These are phyloP conservation scores for Salix caprea DNA, from an alignment of 345 rosid genomes.

Conservation along the genomic window DNA sequence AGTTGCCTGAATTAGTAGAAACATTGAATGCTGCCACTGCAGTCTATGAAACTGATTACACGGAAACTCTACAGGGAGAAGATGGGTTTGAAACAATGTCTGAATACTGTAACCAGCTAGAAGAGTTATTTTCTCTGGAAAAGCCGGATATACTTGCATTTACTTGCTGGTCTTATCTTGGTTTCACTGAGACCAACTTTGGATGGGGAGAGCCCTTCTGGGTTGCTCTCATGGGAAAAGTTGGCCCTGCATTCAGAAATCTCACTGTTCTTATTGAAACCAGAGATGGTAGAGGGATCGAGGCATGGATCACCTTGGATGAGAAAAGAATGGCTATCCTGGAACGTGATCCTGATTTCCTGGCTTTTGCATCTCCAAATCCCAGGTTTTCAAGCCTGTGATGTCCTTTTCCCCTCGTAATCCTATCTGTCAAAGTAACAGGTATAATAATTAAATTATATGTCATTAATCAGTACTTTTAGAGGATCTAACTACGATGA, in stretches of 20 bases:
- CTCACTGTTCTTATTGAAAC: slow-evolving; percentile 10
- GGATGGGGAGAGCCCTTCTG: slow-evolving; percentile 25
- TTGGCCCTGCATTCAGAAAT: slow-evolving; percentile 15
- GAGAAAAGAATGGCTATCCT: neutral
- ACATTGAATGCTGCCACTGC: slow-evolving; percentile 1
- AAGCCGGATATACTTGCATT: slow-evolving; percentile 18
- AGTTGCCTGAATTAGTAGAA: neutral
- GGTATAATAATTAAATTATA: no score
- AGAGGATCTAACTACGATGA: no score
- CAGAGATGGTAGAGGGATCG: slow-evolving; percentile 15
- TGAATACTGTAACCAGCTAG: slow-evolving; percentile 13
- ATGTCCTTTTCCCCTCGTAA: neutral
- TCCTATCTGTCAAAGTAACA: no score
- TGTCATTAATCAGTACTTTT: no score
- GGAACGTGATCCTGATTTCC: slow-evolving; percentile 15
- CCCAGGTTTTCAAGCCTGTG: slow-evolving; percentile 16
- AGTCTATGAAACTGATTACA: slow-evolving; percentile 5
- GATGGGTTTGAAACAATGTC: slow-evolving; percentile 14
- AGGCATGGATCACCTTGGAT: slow-evolving; percentile 26
- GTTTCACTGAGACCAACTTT: slow-evolving; percentile 3
- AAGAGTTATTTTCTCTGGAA: slow-evolving; percentile 11
- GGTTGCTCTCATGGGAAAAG: slow-evolving; percentile 14
- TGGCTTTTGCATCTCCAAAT: slow-evolving; percentile 23
- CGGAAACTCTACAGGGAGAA: slow-evolving; percentile 10
- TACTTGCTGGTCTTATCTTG: slow-evolving; percentile 8